A percentile compares a stretch with the other conserved stretches of the same genome.
Conservation (phyloP, 1,139 yeast genomes). For the Sugiyamaella sp. region DNA sequence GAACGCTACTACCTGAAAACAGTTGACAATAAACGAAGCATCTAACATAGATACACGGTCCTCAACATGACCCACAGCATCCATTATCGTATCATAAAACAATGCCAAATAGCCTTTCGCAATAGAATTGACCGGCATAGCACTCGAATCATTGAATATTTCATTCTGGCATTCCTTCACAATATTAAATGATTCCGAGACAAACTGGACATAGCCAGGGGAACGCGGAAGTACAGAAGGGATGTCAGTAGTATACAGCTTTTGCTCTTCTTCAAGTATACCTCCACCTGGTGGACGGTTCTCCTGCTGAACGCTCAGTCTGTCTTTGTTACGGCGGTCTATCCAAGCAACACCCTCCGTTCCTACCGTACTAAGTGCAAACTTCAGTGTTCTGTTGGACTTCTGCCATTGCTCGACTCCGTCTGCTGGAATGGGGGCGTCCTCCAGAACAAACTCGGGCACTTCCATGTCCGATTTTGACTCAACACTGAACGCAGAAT, state of each 20-base stretch:
- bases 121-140: slow-evolving; percentile 16
- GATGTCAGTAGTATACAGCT: slow-evolving; percentile 24
- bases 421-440: slow-evolving; percentile 41
- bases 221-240: slow-evolving; percentile 19
- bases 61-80: slow-evolving; percentile 19
- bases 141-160: slow-evolving; percentile 1
- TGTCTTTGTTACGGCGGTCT: slow-evolving; percentile 35
- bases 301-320: slow-evolving; percentile 36
- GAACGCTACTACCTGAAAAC: slow-evolving; percentile 32
- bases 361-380: slow-evolving; percentile 47
- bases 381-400: slow-evolving; percentile 46
- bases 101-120: slow-evolving; percentile 19
- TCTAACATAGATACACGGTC: slow-evolving; percentile 27
- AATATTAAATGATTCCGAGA: slow-evolving; percentile 16
- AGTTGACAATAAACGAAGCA: slow-evolving; percentile 30
- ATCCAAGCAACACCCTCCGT: slow-evolving; percentile 48
- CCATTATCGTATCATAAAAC: slow-evolving; percentile 21
- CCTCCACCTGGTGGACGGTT: slow-evolving; percentile 15
- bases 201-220: slow-evolving; percentile 19
- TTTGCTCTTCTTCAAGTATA: slow-evolving; percentile 13
- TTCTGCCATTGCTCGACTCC: slow-evolving; percentile 40
- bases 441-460: slow-evolving; percentile 24
- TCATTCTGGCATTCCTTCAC: slow-evolving; percentile 20
- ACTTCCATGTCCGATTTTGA: neutral
- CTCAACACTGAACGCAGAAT: neutral